Percentiles rank a stretch among this genome's conserved stretches.
phyloP scores from a whole-genome alignment of 805 yeast species.

The Naumovozyma dairenensis region DNA sequence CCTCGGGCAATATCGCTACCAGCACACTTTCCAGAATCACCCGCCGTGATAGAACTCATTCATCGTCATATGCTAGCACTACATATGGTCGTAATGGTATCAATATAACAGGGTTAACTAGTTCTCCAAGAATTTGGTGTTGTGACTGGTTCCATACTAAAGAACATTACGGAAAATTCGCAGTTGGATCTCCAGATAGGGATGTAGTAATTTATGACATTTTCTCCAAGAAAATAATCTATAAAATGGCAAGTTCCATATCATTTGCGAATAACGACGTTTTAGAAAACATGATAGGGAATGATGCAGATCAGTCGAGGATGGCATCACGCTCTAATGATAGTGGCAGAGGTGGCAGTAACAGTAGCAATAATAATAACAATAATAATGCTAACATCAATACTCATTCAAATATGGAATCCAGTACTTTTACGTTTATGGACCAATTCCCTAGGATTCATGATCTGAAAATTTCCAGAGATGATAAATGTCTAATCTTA shows the following conservation, averaged over 20 bases:
- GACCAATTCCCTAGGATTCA: constrained; percentile 43
- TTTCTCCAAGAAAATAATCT: constrained; percentile 14
- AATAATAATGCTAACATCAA: background rate
- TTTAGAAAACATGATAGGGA: too few relatives aligned
- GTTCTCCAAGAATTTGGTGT: constrained; percentile 36
- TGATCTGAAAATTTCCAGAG: constrained; percentile 57
- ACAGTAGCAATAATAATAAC: background rate
- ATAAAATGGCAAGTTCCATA: constrained; percentile 24
- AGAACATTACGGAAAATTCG: constrained; percentile 34
- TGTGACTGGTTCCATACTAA: constrained; percentile 64
- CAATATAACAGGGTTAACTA: constrained; percentile 3
- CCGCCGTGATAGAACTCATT: constrained; percentile 1
- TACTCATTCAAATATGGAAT: constrained; percentile 3
- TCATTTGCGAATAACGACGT: too few relatives aligned
- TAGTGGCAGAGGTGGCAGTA: too few relatives aligned
- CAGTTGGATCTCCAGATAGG: constrained; percentile 72
- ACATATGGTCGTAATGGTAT: background rate
- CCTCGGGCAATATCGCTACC: background rate
- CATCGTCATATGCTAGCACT: constrained; percentile 2
- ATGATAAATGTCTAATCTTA: constrained; percentile 51
- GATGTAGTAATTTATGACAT: constrained; percentile 42
- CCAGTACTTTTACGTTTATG: background rate
- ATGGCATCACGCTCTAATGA: too few relatives aligned
- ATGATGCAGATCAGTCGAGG: too few relatives aligned
- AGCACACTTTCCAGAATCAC: constrained; percentile 1